Evolutionary conservation across 192 early-diverging fungal genomes (phyloP).

Genomic region (Jimgerdemannia lactiflua): DNA sequence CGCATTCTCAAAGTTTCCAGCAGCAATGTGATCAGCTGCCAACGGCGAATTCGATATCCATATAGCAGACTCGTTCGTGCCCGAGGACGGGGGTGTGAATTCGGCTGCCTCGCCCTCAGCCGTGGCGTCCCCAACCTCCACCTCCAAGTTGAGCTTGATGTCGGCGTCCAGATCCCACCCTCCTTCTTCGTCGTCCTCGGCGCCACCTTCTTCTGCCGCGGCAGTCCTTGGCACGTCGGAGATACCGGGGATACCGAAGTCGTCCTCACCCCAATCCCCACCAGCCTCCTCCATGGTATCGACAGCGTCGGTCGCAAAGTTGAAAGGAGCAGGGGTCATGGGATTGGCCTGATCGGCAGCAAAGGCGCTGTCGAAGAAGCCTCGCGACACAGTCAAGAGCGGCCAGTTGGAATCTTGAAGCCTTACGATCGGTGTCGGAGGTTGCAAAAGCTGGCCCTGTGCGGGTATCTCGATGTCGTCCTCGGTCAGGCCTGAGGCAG

Average conservation of each 20-base stretch:
- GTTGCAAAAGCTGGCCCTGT: constrained; percentile 53
- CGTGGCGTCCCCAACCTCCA: constrained; percentile 53
- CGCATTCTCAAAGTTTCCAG: constrained; percentile 92
- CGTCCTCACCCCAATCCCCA: constrained; percentile 79
- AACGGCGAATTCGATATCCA: constrained; percentile 87
- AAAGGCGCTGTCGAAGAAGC: constrained; percentile 82
- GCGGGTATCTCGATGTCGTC: constrained; percentile 52
- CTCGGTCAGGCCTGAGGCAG: constrained; percentile 62
- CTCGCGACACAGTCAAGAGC: constrained; percentile 74
- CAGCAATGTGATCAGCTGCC: constrained; percentile 92
- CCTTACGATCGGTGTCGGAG: constrained; percentile 68
- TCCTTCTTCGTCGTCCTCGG: constrained; percentile 57
- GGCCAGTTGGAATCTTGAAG: constrained; percentile 92
- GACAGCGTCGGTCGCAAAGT: constrained; percentile 46
- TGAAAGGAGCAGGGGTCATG: constrained; percentile 52
- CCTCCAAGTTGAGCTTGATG: constrained; percentile 63
- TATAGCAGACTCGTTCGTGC: constrained; percentile 62
- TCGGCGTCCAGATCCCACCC: constrained; percentile 90
- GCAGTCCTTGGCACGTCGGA: constrained; percentile 29
- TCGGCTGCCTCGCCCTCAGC: constrained; percentile 49
- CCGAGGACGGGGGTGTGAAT: constrained; percentile 75
- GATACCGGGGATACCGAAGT: constrained; percentile 53
- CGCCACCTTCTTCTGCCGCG: constrained; percentile 35
- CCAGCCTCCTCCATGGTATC: constrained; percentile 60
- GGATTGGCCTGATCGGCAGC: constrained; percentile 46